Conservation (phyloP, 768 basidiomycete species). For the Boletus huronensis region DNA sequence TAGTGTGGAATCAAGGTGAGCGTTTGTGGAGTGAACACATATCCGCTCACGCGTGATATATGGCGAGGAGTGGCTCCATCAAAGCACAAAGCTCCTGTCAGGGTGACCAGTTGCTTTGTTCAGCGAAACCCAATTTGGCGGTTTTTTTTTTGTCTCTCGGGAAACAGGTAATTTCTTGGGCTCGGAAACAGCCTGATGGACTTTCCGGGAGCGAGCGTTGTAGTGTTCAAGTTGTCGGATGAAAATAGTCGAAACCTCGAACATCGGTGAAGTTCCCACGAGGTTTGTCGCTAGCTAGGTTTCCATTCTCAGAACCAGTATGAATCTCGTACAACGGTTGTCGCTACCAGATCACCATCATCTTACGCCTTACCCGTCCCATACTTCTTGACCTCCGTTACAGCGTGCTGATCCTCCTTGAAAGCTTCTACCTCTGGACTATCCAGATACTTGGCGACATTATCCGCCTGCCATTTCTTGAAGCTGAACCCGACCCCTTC, state of each 20-base stretch:
- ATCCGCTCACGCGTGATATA: background rate
- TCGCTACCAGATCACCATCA: background rate
- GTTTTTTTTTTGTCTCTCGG: background rate
- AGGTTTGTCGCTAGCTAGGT: background rate
- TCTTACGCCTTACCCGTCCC: background rate
- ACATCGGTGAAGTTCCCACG: background rate
- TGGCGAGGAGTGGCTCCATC: conserved; percentile 8
- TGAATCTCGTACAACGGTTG: background rate
- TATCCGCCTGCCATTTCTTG: background rate
- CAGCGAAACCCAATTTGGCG: background rate
- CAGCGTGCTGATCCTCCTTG: background rate
- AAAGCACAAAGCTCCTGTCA: conserved; percentile 17
- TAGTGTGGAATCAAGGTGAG: conserved; percentile 4
- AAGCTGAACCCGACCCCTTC: background rate
- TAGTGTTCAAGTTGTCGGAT: background rate
- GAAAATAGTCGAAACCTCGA: background rate
- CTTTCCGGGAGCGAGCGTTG: background rate
- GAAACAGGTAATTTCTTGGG: too few relatives aligned
- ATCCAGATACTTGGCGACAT: background rate
- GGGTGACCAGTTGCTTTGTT: conserved; percentile 12
- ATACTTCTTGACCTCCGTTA: background rate
- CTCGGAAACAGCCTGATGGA: too few relatives aligned
- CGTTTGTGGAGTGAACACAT: background rate
- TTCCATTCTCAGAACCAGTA: background rate
- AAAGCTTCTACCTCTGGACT: background rate